phyloP scores from a whole-genome alignment of 495 filamentous ascomycete genomes.

The Xylaria scruposa region DNA sequence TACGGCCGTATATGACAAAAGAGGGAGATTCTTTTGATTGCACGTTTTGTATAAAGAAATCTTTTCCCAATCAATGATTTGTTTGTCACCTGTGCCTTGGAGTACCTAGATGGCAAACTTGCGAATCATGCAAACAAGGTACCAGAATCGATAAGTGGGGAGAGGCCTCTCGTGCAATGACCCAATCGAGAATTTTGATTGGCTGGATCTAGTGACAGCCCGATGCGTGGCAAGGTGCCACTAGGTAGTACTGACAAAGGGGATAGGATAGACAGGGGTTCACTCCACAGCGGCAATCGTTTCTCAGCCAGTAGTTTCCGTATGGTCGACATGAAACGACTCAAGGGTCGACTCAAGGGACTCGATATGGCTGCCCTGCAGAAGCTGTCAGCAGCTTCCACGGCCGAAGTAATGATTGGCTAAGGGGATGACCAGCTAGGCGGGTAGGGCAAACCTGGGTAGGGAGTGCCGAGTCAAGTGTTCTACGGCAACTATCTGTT shows the following conservation, averaged over 20 bases:
- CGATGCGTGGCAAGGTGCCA: not conserved
- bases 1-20: too few species aligned
- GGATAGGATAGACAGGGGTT: not conserved
- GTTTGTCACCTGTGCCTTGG: too few species aligned
- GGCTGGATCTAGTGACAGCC: not conserved
- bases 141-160: not conserved
- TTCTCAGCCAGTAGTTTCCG: conserved; percentile 12
- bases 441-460: not conserved
- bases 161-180: not conserved
- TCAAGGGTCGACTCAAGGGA: not conserved
- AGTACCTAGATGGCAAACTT: not conserved
- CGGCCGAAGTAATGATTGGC: not conserved
- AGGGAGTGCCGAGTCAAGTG: not conserved
- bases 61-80: too few species aligned
- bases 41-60: too few species aligned
- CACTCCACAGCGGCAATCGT: not conserved
- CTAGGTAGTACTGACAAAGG: not conserved
- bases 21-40: too few species aligned
- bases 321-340: conserved; percentile 3
- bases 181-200: not conserved
- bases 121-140: not conserved
- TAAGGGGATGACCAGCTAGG: not conserved
- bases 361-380: not conserved
- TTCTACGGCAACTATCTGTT: too few species aligned
- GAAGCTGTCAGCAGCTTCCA: not conserved